These are phyloP conservation scores for Sapria himalayana DNA, from an alignment of 345 rosid species.

Conservation along the genomic window DNA sequence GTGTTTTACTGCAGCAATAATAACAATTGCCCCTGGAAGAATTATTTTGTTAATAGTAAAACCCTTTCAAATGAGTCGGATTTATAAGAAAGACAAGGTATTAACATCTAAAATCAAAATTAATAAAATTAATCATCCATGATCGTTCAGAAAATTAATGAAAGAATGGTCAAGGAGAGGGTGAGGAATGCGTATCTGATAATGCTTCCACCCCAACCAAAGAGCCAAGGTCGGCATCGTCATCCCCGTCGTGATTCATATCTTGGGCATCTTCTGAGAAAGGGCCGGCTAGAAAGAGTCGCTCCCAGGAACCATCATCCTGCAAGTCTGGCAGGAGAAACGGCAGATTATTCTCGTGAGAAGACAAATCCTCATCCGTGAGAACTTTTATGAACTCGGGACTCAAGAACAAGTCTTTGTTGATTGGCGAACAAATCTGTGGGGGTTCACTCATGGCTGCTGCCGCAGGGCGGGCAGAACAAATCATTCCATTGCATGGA, in stretches of 20 bases:
- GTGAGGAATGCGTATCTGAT: too few species aligned
- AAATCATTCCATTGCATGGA: constrained; percentile 35
- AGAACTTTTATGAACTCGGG: constrained; percentile 48
- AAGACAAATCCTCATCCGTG: constrained; percentile 28
- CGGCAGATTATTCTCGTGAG: constrained; percentile 26
- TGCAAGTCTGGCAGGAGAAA: constrained; percentile 40
- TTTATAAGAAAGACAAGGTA: too few species aligned
- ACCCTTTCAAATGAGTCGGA: too few species aligned
- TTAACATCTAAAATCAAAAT: too few species aligned
- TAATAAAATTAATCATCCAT: too few species aligned
- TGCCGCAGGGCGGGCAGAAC: too few species aligned
- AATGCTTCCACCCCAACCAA: too few species aligned
- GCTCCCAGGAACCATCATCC: constrained; percentile 64
- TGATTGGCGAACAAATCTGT: constrained; percentile 12
- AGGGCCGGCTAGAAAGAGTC: constrained; percentile 35
- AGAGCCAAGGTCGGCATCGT: constrained; percentile 9
- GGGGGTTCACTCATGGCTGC: constrained; percentile 23
- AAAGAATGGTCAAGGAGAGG: too few species aligned
- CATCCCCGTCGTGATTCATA: constrained; percentile 15
- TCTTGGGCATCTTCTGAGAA: constrained; percentile 15
- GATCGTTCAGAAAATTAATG: too few species aligned
- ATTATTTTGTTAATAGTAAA: too few species aligned
- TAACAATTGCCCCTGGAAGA: too few species aligned
- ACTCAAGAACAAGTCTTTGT: constrained; percentile 35
- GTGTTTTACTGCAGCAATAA: too few species aligned